Conservation (phyloP, 139 green algal genomes). For the Coelastrella sp. region DNA sequence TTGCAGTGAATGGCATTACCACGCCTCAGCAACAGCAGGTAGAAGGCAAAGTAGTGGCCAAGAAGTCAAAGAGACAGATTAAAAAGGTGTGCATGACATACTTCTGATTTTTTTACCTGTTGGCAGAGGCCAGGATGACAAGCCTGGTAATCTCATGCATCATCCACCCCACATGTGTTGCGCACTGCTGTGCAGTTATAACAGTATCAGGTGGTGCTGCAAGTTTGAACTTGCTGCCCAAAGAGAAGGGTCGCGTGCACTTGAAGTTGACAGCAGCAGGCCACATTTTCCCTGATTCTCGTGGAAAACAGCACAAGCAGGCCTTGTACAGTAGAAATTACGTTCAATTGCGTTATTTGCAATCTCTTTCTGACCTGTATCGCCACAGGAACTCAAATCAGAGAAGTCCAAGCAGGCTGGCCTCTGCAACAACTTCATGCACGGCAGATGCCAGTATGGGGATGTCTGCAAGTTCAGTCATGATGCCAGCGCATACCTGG, state of each 20-base stretch:
- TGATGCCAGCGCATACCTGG: conserved; percentile 72
- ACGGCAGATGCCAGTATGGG: conserved; percentile 64
- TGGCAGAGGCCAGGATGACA: background rate
- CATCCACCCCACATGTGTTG: too few relatives aligned
- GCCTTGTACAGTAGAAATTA: too few relatives aligned
- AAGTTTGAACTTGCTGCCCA: too few relatives aligned
- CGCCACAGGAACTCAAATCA: background rate
- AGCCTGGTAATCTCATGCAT: too few relatives aligned
- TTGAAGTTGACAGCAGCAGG: too few relatives aligned
- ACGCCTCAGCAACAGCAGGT: background rate
- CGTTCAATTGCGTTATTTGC: too few relatives aligned
- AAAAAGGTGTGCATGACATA: conserved; percentile 26
- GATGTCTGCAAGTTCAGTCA: conserved; percentile 82
- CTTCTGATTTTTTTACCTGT: background rate
- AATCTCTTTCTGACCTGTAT: too few relatives aligned
- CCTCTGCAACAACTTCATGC: background rate
- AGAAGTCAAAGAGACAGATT: conserved; percentile 33
- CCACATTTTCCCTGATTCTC: too few relatives aligned
- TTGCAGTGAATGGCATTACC: background rate
- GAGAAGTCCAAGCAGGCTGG: background rate
- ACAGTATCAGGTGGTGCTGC: too few relatives aligned
- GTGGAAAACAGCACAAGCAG: too few relatives aligned
- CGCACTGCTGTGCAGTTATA: too few relatives aligned
- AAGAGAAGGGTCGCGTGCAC: too few relatives aligned
- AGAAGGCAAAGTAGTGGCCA: background rate